These are phyloP conservation scores for Lophiotrema nucula DNA, from an alignment of 495 filamentous ascomycete species.

Conservation along the genomic window DNA sequence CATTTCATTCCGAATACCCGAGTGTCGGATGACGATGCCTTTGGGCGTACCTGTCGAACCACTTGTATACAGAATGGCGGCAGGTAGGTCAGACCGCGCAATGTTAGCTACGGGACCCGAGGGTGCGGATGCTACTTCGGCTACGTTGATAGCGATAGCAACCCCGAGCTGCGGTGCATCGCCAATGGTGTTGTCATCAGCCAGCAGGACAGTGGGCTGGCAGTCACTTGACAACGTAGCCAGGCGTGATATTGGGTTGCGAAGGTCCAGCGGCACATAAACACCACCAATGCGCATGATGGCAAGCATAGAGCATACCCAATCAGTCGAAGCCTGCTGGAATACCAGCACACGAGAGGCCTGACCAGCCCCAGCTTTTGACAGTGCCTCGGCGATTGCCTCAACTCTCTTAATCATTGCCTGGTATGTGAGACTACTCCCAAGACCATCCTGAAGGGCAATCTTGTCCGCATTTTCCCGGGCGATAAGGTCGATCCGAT, in stretches of 20 bases:
- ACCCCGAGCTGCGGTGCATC: constrained; percentile 20
- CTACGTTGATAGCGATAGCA: not conserved
- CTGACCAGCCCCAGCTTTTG: not conserved
- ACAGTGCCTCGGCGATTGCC: constrained; percentile 6
- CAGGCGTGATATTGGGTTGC: constrained; percentile 40
- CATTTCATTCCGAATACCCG: constrained; percentile 52
- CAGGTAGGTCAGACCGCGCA: constrained; percentile 45
- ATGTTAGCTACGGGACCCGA: not conserved
- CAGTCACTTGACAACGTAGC: constrained; percentile 28
- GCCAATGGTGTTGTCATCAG: not conserved
- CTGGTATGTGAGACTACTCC: not conserved
- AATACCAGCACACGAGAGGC: constrained; percentile 23
- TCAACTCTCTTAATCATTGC: not conserved
- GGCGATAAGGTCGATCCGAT: constrained; percentile 39
- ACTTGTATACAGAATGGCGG: constrained; percentile 98
- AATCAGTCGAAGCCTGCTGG: constrained; percentile 44
- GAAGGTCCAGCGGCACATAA: constrained; percentile 55
- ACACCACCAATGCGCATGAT: constrained; percentile 49
- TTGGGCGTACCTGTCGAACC: constrained; percentile 95
- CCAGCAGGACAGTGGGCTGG: not conserved
- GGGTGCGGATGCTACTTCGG: not conserved
- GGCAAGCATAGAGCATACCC: constrained; percentile 53
- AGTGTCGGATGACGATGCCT: constrained; percentile 86
- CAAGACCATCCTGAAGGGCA: constrained; percentile 10
- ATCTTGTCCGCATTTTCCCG: constrained; percentile 8